Evolutionary conservation across 192 early-diverging fungal species (phyloP), one percentile per base, ranked within the genome.

Genomic region (Physocladia obscura): DNA sequence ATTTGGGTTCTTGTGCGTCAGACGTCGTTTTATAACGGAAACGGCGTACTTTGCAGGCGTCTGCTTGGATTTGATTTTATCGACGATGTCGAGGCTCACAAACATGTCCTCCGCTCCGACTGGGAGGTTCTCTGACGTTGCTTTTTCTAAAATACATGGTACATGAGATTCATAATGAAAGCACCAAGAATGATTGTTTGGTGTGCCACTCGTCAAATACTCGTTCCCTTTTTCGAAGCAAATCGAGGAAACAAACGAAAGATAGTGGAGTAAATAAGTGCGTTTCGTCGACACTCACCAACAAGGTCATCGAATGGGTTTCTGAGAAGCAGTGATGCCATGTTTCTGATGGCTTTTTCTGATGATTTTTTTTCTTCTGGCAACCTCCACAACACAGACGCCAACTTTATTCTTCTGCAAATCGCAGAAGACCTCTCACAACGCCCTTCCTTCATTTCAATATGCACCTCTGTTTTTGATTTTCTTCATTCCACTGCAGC

Each of bases 1-100:
- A 73, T 98, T 97, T 21, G 96, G 96, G 72, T 98, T 99, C 57
- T 85, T 86, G 77, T 92, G 89, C n/a, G 81, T 77, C 40, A 99
- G 74, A 29, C 94, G 81, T 72, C 88, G 79, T 68, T 93, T 94
- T 37, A 99, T 83, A 21, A 88, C 78, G 24, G 80, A 77, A 50
- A 87, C 83, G 4, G 90, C 91, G 11, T 92, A 84, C 73, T 92
- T 93, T 67, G 93, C 78, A 26, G 83, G 70, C 24, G 74, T 71
- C 40, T 81, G 68, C 76, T 97, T 97, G 71, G 90, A 88, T 62
- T 95, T 90, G 60, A 99, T 88, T 75, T 90, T 88, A 82, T 99
- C 97, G 47, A 89, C 90, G 74, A 99, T 94, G 65, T 98, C 95
- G 36, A 97, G 82, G 62, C 89, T 87, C 1, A 87, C 69, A 2